Percentiles rank a stretch among this genome's conserved stretches.
Conservation (phyloP, 805 yeast species). For the Yamadazyma endophytica region DNA sequence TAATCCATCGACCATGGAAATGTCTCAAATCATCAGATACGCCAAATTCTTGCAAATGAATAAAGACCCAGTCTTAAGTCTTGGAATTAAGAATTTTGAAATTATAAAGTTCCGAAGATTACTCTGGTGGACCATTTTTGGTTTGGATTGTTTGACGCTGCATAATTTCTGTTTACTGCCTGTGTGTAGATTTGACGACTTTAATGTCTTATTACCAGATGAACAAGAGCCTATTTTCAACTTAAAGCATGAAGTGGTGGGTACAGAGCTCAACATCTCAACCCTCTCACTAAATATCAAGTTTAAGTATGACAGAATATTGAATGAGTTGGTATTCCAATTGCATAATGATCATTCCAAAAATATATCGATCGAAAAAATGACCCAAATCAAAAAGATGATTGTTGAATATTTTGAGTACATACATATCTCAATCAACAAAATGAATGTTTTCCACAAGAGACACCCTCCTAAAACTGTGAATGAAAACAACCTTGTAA, state of each 20-base stretch:
- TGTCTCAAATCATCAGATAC: conserved; percentile 52
- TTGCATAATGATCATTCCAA: conserved; percentile 47
- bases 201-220: conserved; percentile 54
- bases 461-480: conserved; percentile 33
- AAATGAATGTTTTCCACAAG: conserved; percentile 29
- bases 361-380: conserved; percentile 37
- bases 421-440: conserved; percentile 46
- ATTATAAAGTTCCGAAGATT: conserved; percentile 50
- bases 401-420: conserved; percentile 47
- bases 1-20: conserved; percentile 52
- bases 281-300: conserved; percentile 50
- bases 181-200: conserved; percentile 47
- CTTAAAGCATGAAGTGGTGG: conserved; percentile 23
- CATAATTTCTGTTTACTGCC: conserved; percentile 55
- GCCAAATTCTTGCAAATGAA: conserved; percentile 55
- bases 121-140: conserved; percentile 67
- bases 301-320: conserved; percentile 46
- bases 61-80: conserved; percentile 55
- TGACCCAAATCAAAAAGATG: conserved; percentile 43
- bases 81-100: conserved; percentile 45
- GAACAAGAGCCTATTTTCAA: conserved; percentile 37
- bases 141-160: conserved; percentile 53
- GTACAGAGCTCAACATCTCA: conserved; percentile 38
- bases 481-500: conserved; percentile 40
- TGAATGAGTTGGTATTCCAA: conserved; percentile 50